Conservation (phyloP, 352 stramenopile genomes). For the Pythium biforme region DNA sequence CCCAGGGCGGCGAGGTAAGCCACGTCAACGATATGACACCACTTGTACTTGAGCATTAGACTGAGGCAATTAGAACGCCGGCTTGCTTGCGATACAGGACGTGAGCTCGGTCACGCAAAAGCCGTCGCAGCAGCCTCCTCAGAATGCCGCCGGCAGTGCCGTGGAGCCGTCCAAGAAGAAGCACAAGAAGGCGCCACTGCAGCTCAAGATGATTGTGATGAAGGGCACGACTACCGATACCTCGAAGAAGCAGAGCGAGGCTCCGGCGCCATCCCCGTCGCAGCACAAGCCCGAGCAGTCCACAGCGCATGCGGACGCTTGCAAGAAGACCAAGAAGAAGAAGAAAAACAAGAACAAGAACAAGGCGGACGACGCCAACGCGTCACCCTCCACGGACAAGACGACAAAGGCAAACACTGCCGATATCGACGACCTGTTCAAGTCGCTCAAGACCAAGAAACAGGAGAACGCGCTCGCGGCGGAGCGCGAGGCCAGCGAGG, state of each 20-base stretch:
- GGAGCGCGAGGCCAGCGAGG: constrained; percentile 52
- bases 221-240: constrained; percentile 28
- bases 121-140: neutral
- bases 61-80: neutral
- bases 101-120: constrained; percentile 8
- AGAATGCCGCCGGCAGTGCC: constrained; percentile 1
- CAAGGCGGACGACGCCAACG: constrained; percentile 8
- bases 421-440: constrained; percentile 83
- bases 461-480: constrained; percentile 56
- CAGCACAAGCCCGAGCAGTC: constrained; percentile 2
- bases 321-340: constrained; percentile 28
- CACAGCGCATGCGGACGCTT: neutral
- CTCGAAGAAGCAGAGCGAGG: constrained; percentile 21
- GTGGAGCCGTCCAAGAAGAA: constrained; percentile 22
- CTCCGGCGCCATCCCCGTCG: neutral
- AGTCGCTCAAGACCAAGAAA: constrained; percentile 73
- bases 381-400: neutral
- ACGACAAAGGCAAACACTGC: constrained; percentile 26
- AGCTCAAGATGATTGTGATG: constrained; percentile 31
- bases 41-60: neutral
- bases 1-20: constrained; percentile 16
- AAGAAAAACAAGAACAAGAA: constrained; percentile 67
- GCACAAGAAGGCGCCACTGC: constrained; percentile 30
- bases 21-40: neutral
- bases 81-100: neutral